phyloP scores from a whole-genome alignment of 2,329 filamentous ascomycete species.

The Cercospora zeae-maydis region DNA sequence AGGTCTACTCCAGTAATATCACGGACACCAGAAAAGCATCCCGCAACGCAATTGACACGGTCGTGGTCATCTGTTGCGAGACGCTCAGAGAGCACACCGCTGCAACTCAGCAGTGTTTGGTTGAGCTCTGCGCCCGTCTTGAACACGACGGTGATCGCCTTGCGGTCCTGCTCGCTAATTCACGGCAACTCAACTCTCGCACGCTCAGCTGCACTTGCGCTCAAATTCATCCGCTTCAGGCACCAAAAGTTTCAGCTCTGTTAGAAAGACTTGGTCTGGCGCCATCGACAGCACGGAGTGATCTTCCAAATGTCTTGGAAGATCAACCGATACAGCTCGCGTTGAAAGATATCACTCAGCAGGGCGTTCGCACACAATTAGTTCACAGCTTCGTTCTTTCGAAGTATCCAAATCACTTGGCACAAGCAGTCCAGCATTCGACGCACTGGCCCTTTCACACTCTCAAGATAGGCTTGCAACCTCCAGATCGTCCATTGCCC shows the following conservation, averaged over 20 bases:
- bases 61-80: conserved; percentile 18
- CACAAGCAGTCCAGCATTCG: conserved; percentile 10
- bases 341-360: conserved; percentile 1
- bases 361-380: conserved; percentile 8
- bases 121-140: conserved; percentile 19
- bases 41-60: conserved; percentile 14
- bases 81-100: conserved; percentile 1
- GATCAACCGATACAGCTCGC: conserved; percentile 18
- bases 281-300: conserved; percentile 12
- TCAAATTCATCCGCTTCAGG: conserved; percentile 16
- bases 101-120: conserved; percentile 16
- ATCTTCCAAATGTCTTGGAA: neutral
- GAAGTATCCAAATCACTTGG: conserved; percentile 13
- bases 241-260: conserved; percentile 15
- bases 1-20: neutral
- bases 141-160: conserved; percentile 17
- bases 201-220: conserved; percentile 17
- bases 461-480: conserved; percentile 18
- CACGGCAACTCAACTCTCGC: neutral
- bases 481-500: neutral
- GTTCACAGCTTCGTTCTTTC: conserved; percentile 20
- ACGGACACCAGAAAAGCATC: neutral
- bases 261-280: conserved; percentile 21
- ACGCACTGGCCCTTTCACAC: conserved; percentile 20
- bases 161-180: conserved; percentile 12